Base-by-base conservation (phyloP, 1,284 basidiomycete genomes). In the Fistulinella cinereoalba region DNA sequence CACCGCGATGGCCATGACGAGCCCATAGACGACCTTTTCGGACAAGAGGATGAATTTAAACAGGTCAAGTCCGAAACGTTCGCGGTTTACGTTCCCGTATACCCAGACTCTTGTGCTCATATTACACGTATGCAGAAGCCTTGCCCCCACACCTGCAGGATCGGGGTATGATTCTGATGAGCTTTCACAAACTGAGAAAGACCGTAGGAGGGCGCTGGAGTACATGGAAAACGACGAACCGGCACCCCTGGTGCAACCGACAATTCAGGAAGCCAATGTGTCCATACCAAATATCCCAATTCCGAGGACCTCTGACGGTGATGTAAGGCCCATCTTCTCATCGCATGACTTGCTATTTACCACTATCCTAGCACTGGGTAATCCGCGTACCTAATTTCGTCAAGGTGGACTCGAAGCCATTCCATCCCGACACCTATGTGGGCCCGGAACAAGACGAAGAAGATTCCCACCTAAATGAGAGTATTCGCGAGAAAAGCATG, bases 351-450 rank as follows among this genome's bases (percentile, higher is more conserved):
- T 25, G 10, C 37, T 28, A 23, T 46, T 58, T 19, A 54, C 27
- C 25, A 4, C 23, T 44, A 36, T 43, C 40, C 43, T 58, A 91
- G 88, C 80, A 82, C 54, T 92, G 88, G 87, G 83, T 89, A 44
- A 80, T 90, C 47, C 79, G 85, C 37, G 80, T 92, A 67, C 91
- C 91, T 15, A 91, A 88, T 64, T 92, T 88, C 58, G 79, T 94
- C 41, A 83, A 83, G 60, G 76, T 93, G 40, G 87, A 92, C 60
- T 79, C 88, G 2, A 85, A 86, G 53, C 88, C 91, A 2, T 94
- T 89, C 62, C 85, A 90, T 55, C 79, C 81, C 7, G 83, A 89
- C 44, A 87, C 81, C 0, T 93, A 91, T 66, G 72, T 85, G 47
- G 88, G 86, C 16, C 86, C 88, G 8, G 87, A 90, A 55, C 81